Percentiles rank a stretch among this genome's conserved stretches.
Conservation (phyloP, 495 filamentous ascomycete genomes). For the Hypoxylon subgilvum region DNA sequence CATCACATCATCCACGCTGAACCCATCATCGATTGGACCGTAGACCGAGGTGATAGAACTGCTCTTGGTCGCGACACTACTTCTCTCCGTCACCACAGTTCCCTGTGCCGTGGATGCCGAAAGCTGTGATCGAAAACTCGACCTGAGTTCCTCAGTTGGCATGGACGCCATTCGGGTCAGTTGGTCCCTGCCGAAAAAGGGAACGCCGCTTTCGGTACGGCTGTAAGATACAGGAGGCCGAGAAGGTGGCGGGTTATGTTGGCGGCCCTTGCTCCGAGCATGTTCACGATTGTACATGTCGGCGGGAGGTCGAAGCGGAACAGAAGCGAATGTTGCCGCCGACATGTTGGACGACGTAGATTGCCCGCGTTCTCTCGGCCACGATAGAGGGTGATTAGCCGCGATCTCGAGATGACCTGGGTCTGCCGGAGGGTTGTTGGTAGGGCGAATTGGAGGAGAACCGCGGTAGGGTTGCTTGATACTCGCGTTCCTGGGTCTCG, state of each 20-base stretch:
- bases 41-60: conserved; percentile 75
- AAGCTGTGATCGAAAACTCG: conserved; percentile 71
- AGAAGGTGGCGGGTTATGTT: conserved; percentile 22
- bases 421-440: conserved; percentile 38
- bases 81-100: conserved; percentile 74
- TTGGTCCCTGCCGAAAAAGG: conserved; percentile 45
- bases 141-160: conserved; percentile 64
- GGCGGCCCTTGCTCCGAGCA: conserved; percentile 31
- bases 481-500: conserved; percentile 57
- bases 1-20: conserved; percentile 91
- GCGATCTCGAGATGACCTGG: conserved; percentile 41
- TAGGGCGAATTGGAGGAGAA: conserved; percentile 39
- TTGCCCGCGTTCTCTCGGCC: conserved; percentile 50
- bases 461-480: conserved; percentile 50
- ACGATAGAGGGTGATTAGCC: conserved; percentile 36
- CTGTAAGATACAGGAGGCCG: conserved; percentile 37
- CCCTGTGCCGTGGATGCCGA: conserved; percentile 74
- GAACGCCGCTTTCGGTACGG: conserved; percentile 40
- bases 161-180: conserved; percentile 48
- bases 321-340: conserved; percentile 50
- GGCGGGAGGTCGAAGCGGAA: conserved; percentile 43
- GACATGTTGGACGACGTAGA: conserved; percentile 56
- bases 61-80: conserved; percentile 78
- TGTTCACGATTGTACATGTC: conserved; percentile 33
- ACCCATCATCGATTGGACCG: conserved; percentile 67